Conservation (phyloP, 2,329 filamentous ascomycete species). For the Colletotrichum zoysiae region DNA sequence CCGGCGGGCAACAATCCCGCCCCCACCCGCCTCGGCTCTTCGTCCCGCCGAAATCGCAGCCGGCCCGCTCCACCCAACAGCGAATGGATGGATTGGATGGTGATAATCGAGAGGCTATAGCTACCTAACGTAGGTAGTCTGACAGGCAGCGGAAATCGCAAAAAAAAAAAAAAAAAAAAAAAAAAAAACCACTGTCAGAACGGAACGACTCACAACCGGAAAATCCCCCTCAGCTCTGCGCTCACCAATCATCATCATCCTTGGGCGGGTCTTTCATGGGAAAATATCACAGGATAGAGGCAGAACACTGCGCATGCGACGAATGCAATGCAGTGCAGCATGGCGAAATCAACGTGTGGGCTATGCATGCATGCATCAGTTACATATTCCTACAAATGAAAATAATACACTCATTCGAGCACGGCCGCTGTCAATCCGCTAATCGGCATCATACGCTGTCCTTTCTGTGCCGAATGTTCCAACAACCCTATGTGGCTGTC, state of each 20-base stretch:
- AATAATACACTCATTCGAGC: constrained; percentile 32
- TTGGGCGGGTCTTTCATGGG: background rate
- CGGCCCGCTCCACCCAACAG: background rate
- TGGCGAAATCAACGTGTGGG: background rate
- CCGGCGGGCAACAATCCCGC: background rate
- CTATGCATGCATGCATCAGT: constrained; percentile 25
- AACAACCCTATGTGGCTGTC: background rate
- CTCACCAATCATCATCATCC: too few relatives aligned
- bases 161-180: too few relatives aligned
- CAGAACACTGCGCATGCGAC: background rate
- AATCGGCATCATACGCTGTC: background rate
- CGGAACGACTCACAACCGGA: background rate
- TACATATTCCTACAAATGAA: constrained; percentile 41
- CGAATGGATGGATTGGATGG: background rate
- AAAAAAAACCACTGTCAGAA: background rate
- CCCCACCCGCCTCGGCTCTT: constrained; percentile 11
- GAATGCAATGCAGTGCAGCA: too few relatives aligned
- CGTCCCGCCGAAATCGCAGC: constrained; percentile 13
- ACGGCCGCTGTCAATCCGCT: constrained; percentile 5
- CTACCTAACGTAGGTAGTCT: background rate
- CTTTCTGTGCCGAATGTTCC: background rate
- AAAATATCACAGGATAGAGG: background rate
- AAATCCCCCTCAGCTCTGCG: background rate
- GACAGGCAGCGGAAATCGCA: background rate
- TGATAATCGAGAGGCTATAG: background rate